A percentile compares a stretch with the other conserved stretches of the same genome.
phyloP scores from a whole-genome alignment of 2,329 filamentous ascomycete species.

The Sclerotinia nivalis region DNA sequence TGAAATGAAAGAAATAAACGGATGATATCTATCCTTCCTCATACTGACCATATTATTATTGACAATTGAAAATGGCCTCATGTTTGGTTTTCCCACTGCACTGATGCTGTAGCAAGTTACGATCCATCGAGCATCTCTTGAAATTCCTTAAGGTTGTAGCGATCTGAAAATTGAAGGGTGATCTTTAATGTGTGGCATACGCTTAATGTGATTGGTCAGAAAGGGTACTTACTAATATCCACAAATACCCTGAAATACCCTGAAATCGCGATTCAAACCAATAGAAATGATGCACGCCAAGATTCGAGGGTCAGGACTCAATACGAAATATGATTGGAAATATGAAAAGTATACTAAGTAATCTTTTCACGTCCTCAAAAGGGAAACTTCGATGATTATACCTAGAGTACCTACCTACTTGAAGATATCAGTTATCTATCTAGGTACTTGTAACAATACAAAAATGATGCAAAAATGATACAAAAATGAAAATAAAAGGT shows the following conservation, averaged over 20 bases:
- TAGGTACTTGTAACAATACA: too few species aligned
- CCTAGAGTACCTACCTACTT: too few species aligned
- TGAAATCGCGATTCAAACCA: neutral
- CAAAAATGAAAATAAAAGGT: too few species aligned
- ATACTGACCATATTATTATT: neutral
- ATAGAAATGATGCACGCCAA: neutral
- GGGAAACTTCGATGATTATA: too few species aligned
- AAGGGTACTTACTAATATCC: too few species aligned
- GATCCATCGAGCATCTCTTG: neutral
- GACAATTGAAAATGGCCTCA: neutral
- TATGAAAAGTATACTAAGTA: too few species aligned
- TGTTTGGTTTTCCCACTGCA: neutral
- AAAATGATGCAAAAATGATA: too few species aligned
- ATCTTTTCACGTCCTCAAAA: too few species aligned
- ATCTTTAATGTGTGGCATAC: neutral
- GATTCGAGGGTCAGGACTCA: neutral
- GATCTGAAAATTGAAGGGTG: conserved; percentile 16
- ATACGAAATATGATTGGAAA: too few species aligned
- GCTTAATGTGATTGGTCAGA: neutral
- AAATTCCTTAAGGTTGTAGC: neutral
- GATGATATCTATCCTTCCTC: neutral
- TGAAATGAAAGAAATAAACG: neutral
- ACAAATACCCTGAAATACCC: neutral
- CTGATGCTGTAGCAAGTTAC: conserved; percentile 1
- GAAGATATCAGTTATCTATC: too few species aligned